Evolutionary conservation across 345 rosid genomes (phyloP).

Genomic region (Pugionium cornutum): DNA sequence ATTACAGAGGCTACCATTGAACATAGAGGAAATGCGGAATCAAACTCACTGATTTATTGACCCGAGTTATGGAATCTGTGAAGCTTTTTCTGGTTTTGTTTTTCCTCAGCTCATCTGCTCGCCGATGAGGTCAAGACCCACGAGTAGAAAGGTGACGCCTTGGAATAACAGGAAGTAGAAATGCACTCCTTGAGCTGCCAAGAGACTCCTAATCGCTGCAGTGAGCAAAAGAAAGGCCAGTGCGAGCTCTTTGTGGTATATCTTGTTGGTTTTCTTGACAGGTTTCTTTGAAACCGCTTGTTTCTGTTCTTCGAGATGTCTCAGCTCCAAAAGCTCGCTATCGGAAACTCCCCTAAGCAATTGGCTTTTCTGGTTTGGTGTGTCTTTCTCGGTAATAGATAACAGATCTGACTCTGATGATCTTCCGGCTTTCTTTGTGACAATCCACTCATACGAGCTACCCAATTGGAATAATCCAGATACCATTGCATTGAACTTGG

Average conservation of each 20-base stretch:
- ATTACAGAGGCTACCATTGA: constrained; percentile 38
- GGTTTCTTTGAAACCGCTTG: constrained; percentile 46
- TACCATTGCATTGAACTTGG: constrained; percentile 88
- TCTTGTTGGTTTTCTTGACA: constrained; percentile 62
- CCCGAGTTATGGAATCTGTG: constrained; percentile 14
- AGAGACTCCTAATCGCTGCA: constrained; percentile 68
- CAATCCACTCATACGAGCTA: constrained; percentile 92
- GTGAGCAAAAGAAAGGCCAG: constrained; percentile 80
- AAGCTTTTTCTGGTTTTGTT: not conserved
- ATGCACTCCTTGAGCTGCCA: constrained; percentile 81
- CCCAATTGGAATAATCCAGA: constrained; percentile 82
- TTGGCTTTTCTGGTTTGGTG: constrained; percentile 50
- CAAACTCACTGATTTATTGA: constrained; percentile 35
- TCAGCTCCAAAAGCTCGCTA: constrained; percentile 64
- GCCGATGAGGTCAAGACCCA: constrained; percentile 82
- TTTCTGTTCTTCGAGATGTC: constrained; percentile 55
- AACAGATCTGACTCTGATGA: constrained; percentile 80
- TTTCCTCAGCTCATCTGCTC: constrained; percentile 69
- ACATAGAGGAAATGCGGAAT: constrained; percentile 17
- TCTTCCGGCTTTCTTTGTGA: constrained; percentile 89
- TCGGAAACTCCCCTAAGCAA: constrained; percentile 67
- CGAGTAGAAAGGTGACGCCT: constrained; percentile 75
- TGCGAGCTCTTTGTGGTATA: constrained; percentile 76
- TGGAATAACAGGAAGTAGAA: constrained; percentile 88
- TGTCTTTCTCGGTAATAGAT: constrained; percentile 66